Base-by-base conservation (phyloP, 2,329 filamentous ascomycete species). In the Beauveria bassiana region DNA sequence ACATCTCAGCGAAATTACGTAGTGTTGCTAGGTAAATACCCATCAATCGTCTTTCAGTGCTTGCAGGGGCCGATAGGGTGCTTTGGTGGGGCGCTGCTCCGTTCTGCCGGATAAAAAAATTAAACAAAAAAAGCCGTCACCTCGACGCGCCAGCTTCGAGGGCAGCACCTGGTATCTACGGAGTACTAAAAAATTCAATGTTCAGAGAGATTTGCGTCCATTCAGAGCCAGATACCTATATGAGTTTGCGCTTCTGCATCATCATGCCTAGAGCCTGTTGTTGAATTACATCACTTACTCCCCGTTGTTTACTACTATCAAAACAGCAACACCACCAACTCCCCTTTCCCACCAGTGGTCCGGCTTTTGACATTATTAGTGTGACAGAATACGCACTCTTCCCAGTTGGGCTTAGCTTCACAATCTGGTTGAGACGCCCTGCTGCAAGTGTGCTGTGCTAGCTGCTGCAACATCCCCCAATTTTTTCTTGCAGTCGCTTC, bases 401-500 rank as follows among this genome's bases (percentile, higher is more conserved):
- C 72, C 67, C 0, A 18, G 64, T 67, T 61, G 43, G 68, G 73
- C 7, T 63, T 75, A 74, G 74, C 61, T 53, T 52, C 9, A 22
- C 43, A 70, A 75, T 76, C 77, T 79, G 75, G 76, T 78, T 78
- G 77, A 78, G 77, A 66, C 74, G 68, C 65, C 68, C 28, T 22
- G 65, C 68, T 70, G 66, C 42, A 54, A 42, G 58, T 47, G 66
- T 67, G 64, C 66, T 63, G 67, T 64, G 65, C 59, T 62, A 61
- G 45, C 24, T 43, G 47, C 51, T 59, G 55, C 51, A 50, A 43
- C 56, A 42, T 59, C 16, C 61, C 57, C 57, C 57, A 60, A 62
- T 56, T 60, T 46, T 62, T 59, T 50, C 20, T 50, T 46, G 46
- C 20, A 7, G 50, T 22, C 22, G 9, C 52, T 51, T 20, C 18